A percentile compares a stretch with the other conserved stretches of the same genome.
Conservation (phyloP, 2,329 filamentous ascomycete genomes). For the Aspergillus candidus region DNA sequence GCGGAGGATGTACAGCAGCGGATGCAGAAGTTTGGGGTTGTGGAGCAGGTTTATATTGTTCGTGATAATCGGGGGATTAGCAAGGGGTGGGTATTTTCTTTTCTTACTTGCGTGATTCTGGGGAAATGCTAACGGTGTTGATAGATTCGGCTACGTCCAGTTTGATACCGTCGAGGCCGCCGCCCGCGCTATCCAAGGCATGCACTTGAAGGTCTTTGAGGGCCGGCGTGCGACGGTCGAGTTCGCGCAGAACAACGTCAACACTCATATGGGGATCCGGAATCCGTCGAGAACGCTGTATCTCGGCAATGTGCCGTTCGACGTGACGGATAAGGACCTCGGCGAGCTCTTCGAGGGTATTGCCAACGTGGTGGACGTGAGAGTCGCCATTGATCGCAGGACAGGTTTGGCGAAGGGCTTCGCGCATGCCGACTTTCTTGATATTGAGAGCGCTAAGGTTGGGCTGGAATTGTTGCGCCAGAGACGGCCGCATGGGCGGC, state of each 20-base stretch:
- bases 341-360: slow-evolving; percentile 69
- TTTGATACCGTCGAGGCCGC: slow-evolving; percentile 52
- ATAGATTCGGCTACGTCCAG: slow-evolving; percentile 61
- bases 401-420: slow-evolving; percentile 79
- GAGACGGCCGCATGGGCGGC: no score
- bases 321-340: slow-evolving; percentile 77
- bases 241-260: slow-evolving; percentile 41
- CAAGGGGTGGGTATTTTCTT: slow-evolving; percentile 53
- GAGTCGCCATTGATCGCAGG: slow-evolving; percentile 73
- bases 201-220: slow-evolving; percentile 56
- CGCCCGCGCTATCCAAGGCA: slow-evolving; percentile 49
- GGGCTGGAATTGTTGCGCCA: no score
- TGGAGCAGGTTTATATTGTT: slow-evolving; percentile 51
- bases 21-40: slow-evolving; percentile 53
- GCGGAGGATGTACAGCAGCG: slow-evolving; percentile 54
- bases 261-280: slow-evolving; percentile 19
- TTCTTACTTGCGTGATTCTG: no score
- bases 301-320: slow-evolving; percentile 80
- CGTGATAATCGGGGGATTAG: slow-evolving; percentile 58
- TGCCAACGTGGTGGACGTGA: slow-evolving; percentile 65
- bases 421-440: slow-evolving; percentile 73
- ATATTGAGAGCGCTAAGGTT: slow-evolving; percentile 54
- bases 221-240: slow-evolving; percentile 60
- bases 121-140: slow-evolving; percentile 1
- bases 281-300: slow-evolving; percentile 63